Conservation (phyloP, 306 rosid species). For the Quercus mongolica region DNA sequence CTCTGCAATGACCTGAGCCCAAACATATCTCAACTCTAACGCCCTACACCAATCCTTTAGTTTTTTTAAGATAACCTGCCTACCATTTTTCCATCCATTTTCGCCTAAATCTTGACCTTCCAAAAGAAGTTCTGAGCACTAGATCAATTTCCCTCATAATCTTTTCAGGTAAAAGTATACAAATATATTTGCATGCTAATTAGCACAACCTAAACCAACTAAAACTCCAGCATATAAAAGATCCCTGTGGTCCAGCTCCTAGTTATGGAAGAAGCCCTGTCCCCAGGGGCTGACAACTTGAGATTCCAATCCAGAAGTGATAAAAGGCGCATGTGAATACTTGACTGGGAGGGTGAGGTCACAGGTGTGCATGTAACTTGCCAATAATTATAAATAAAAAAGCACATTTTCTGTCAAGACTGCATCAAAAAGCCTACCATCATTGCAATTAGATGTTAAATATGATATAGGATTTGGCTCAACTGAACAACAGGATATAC, state of each 20-base stretch:
- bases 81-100: neutral
- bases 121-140: neutral
- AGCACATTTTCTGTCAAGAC: neutral
- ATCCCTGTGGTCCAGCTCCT: neutral
- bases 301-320: too few species aligned
- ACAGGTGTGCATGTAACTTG: too few species aligned
- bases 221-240: neutral
- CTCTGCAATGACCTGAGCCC: neutral
- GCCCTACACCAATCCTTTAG: neutral
- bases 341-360: too few species aligned
- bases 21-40: neutral
- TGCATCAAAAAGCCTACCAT: neutral
- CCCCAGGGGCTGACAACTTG: too few species aligned
- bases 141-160: neutral
- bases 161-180: neutral
- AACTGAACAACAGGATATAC: neutral
- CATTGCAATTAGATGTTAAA: neutral
- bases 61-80: neutral
- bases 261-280: too few species aligned
- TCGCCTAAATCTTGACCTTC: neutral
- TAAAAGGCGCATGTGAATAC: too few species aligned
- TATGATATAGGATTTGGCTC: neutral
- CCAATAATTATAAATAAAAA: too few species aligned
- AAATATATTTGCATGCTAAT: neutral
- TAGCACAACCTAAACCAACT: neutral